Evolutionary conservation across 305 asterid genomes (phyloP).

Genomic region (Solanum aculeatissimum): DNA sequence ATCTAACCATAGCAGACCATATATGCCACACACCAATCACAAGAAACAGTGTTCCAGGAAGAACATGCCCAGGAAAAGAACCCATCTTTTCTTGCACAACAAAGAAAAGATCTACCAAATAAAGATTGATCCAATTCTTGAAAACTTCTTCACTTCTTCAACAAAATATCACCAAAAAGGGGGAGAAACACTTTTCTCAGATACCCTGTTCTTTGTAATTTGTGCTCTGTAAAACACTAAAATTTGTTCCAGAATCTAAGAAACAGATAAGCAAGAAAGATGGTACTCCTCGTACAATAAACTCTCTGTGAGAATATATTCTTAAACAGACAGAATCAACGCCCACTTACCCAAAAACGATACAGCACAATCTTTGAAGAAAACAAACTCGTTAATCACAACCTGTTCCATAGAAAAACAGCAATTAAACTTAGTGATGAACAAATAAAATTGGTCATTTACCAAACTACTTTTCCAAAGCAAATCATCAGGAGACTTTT

Average conservation of each 20-base stretch:
- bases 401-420: neutral
- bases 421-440: neutral
- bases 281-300: neutral
- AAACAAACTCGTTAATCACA: neutral
- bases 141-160: neutral
- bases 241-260: neutral
- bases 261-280: neutral
- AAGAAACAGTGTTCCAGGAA: constrained; percentile 89
- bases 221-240: neutral
- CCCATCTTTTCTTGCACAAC: constrained; percentile 40
- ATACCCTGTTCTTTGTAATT: neutral
- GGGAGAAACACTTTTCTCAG: neutral
- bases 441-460: neutral
- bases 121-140: neutral
- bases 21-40: constrained; percentile 81
- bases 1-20: constrained; percentile 72
- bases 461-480: neutral
- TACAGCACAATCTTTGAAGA: neutral
- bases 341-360: neutral
- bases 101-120: neutral
- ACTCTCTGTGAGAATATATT: neutral
- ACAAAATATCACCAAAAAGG: neutral
- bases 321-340: neutral
- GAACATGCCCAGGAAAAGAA: constrained; percentile 80
- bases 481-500: neutral